Conservation (phyloP, 768 basidiomycete genomes). For the Pholiota microspora region DNA sequence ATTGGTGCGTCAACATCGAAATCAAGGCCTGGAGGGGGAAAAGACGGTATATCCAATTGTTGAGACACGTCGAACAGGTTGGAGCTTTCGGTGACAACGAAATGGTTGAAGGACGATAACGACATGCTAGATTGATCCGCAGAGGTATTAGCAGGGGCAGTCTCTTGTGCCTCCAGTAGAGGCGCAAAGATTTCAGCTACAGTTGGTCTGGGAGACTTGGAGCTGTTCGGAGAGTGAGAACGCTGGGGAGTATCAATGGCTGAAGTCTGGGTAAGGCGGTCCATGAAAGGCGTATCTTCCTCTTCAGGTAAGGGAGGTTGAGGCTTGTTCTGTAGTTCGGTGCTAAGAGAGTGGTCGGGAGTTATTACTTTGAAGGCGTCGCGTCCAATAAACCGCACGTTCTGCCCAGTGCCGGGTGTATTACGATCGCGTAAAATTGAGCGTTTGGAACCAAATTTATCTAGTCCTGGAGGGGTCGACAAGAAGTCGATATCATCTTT, state of each 20-base stretch:
- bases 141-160: conserved; percentile 10
- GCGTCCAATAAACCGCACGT: conserved; percentile 74
- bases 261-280: conserved; percentile 27
- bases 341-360: conserved; percentile 56
- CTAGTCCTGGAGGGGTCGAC: conserved; percentile 28
- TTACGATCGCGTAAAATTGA: conserved; percentile 72
- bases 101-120: conserved; percentile 29
- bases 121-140: conserved; percentile 22
- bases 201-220: conserved; percentile 40
- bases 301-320: conserved; percentile 28
- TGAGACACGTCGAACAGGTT: conserved; percentile 61
- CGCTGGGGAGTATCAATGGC: conserved; percentile 27
- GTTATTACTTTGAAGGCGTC: conserved; percentile 65
- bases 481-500: conserved; percentile 26
- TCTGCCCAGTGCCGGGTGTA: conserved; percentile 76
- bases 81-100: conserved; percentile 37
- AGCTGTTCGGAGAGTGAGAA: conserved; percentile 29
- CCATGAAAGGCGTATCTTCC: conserved; percentile 27
- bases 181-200: conserved; percentile 52
- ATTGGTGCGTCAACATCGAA: conserved; percentile 37
- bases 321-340: conserved; percentile 32
- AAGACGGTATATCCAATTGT: conserved; percentile 48
- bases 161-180: conserved; percentile 22
- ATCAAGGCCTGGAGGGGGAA: conserved; percentile 42
- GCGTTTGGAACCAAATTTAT: conserved; percentile 54